Percentiles rank a stretch among this genome's conserved stretches.
Conservation (phyloP, 306 rosid genomes). For the Cucurbita ficifolia region DNA sequence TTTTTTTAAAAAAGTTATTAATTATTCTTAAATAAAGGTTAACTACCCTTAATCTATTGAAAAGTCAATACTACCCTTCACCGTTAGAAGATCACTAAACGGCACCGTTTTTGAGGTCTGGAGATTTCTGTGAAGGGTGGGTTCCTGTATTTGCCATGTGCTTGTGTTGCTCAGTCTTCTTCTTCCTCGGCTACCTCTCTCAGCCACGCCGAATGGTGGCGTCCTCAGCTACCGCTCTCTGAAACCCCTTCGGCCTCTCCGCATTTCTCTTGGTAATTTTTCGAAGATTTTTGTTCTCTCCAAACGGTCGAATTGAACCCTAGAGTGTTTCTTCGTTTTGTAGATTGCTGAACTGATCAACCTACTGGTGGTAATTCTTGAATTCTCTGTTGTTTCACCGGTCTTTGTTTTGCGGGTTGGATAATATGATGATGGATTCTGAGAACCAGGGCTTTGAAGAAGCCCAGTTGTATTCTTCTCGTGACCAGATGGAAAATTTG, state of each 20-base stretch:
- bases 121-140: not conserved
- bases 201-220: slow-evolving; percentile 2
- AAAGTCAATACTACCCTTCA: not conserved
- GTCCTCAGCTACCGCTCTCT: not conserved
- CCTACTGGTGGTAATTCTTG: not conserved
- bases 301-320: not conserved
- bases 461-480: slow-evolving; percentile 34
- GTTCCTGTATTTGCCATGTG: not conserved
- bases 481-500: slow-evolving; percentile 46
- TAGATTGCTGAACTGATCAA: not conserved
- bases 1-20: too few species aligned
- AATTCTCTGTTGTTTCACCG: not conserved
- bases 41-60: too few species aligned
- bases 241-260: not conserved
- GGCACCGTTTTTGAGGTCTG: not conserved
- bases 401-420: not conserved
- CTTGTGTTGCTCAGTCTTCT: not conserved
- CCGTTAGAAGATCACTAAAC: not conserved
- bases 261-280: not conserved
- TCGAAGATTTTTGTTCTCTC: not conserved
- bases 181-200: not conserved
- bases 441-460: slow-evolving; percentile 39
- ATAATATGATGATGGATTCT: slow-evolving; percentile 68
- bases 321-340: not conserved
- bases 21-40: too few species aligned